Conservation (phyloP, 768 basidiomycete species). For the Rhizopogon salebrosus region DNA sequence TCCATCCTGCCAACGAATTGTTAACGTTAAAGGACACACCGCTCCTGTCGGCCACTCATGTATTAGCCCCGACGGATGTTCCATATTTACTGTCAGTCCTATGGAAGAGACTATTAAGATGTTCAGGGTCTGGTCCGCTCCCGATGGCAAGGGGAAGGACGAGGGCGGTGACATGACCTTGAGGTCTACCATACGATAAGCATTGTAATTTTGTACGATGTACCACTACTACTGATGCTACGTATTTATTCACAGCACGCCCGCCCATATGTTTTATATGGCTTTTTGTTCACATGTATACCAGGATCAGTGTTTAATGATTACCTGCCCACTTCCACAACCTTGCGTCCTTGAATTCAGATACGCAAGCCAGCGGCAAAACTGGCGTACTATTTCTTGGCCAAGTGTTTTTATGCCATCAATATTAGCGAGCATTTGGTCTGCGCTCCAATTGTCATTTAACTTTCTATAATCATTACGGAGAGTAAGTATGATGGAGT, state of each 20-base stretch:
- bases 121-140: constrained; percentile 59
- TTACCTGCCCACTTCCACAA: not conserved
- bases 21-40: constrained; percentile 52
- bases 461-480: not conserved
- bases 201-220: constrained; percentile 1
- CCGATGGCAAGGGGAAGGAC: constrained; percentile 13
- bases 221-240: constrained; percentile 4
- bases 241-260: not conserved
- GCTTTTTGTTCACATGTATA: not conserved
- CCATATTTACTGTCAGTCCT: constrained; percentile 59
- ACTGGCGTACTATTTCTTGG: too few relatives aligned
- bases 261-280: not conserved
- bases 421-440: not conserved
- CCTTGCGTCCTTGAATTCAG: not conserved
- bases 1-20: constrained; percentile 46
- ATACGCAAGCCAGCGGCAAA: too few relatives aligned
- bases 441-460: not conserved
- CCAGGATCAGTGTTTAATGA: not conserved
- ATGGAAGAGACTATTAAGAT: constrained; percentile 66
- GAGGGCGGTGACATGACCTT: constrained; percentile 16
- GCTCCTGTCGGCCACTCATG: constrained; percentile 55
- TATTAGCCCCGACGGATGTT: constrained; percentile 57
- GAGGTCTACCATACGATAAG: constrained; percentile 23
- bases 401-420: too few relatives aligned
- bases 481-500: not conserved